Conservation (phyloP, 108 stramenopile genomes). For the Nitzschia sp. region DNA sequence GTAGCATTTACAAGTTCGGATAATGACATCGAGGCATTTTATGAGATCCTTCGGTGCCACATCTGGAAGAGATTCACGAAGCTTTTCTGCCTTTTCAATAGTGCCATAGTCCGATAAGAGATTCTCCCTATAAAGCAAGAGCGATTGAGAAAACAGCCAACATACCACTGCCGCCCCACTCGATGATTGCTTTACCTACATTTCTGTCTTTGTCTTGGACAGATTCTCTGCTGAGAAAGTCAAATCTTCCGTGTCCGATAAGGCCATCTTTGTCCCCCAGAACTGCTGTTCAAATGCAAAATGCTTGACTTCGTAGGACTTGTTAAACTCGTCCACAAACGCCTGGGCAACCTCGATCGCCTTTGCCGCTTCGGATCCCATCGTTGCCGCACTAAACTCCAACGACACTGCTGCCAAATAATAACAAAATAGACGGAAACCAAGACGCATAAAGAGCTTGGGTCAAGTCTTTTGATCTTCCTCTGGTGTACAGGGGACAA, state of each 20-base stretch:
- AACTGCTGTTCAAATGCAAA: conserved; percentile 67
- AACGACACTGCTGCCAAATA: neutral
- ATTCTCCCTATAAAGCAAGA: conserved; percentile 28
- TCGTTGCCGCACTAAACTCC: neutral
- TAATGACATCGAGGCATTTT: conserved; percentile 54
- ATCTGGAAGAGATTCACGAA: conserved; percentile 27
- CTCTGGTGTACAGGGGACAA: no score
- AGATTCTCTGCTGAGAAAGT: conserved; percentile 55
- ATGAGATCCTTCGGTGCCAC: conserved; percentile 29
- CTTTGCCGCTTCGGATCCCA: conserved; percentile 2
- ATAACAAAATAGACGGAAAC: neutral
- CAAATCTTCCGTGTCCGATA: conserved; percentile 33
- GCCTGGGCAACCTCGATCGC: conserved; percentile 21
- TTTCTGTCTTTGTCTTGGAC: conserved; percentile 61
- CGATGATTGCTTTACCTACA: no score
- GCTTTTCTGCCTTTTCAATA: conserved; percentile 40
- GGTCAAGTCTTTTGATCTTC: no score
- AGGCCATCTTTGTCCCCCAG: conserved; percentile 83
- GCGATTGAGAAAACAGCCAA: no score
- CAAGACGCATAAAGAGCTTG: neutral
- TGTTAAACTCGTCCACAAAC: conserved; percentile 63
- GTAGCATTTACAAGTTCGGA: conserved; percentile 60
- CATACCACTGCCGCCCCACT: no score
- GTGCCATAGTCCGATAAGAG: conserved; percentile 51
- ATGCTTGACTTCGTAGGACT: conserved; percentile 56